Percentiles rank a stretch among this genome's conserved stretches.
These are phyloP conservation scores for Gamsiella multidivaricata DNA, from an alignment of 192 early-diverging fungal species.

Conservation along the genomic window DNA sequence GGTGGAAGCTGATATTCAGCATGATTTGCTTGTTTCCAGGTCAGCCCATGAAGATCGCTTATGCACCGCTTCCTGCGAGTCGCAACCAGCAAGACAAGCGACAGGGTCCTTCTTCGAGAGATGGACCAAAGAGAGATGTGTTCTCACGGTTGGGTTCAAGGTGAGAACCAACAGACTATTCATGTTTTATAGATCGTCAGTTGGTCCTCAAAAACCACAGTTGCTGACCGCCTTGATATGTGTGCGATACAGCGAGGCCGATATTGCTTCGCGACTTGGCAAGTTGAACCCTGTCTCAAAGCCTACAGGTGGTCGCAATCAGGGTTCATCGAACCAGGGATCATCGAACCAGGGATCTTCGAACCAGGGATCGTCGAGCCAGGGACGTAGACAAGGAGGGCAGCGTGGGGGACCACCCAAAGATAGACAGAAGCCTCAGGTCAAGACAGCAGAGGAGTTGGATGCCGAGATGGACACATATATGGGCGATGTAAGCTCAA, in stretches of 20 bases:
- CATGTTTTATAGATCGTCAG: too few relatives aligned
- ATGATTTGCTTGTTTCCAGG: constrained; percentile 7
- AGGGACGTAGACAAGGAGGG: constrained; percentile 8
- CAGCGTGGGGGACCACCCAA: constrained; percentile 4
- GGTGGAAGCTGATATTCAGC: neutral
- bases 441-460: constrained; percentile 57
- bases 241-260: constrained; percentile 33
- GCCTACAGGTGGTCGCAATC: neutral
- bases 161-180: too few relatives aligned
- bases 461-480: constrained; percentile 70
- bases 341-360: neutral
- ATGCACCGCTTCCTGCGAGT: constrained; percentile 22
- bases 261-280: constrained; percentile 43
- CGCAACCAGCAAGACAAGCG: constrained; percentile 29
- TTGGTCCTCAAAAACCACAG: too few relatives aligned
- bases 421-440: constrained; percentile 21
- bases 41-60: constrained; percentile 50
- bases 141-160: constrained; percentile 52
- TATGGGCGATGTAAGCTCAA: constrained; percentile 54
- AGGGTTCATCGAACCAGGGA: too few relatives aligned
- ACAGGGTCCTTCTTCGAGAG: constrained; percentile 7
- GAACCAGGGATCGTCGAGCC: neutral
- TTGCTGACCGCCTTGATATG: too few relatives aligned
- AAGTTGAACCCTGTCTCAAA: constrained; percentile 39
- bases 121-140: constrained; percentile 32